phyloP scores from a whole-genome alignment of 2,329 filamentous ascomycete genomes.

The Alternaria brassicae region DNA sequence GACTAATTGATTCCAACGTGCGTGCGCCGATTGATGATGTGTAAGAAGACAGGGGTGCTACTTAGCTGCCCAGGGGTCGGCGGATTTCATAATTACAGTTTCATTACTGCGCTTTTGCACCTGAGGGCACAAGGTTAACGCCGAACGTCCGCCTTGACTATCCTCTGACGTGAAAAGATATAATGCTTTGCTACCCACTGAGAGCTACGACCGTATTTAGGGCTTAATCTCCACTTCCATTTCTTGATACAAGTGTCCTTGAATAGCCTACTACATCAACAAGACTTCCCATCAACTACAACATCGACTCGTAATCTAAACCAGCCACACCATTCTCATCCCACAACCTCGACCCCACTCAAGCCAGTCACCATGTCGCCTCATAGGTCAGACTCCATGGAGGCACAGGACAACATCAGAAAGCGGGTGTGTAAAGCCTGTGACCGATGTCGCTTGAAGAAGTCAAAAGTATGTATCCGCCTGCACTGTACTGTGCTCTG shows the following conservation, averaged over 20 bases:
- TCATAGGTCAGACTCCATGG: constrained; percentile 49
- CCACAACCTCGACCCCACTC: neutral
- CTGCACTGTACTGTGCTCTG: neutral
- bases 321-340: neutral
- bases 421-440: constrained; percentile 73
- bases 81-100: constrained; percentile 41
- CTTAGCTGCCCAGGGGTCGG: constrained; percentile 34
- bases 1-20: constrained; percentile 46
- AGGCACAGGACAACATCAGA: constrained; percentile 57
- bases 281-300: constrained; percentile 11
- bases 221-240: constrained; percentile 33
- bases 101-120: constrained; percentile 35
- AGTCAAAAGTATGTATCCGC: constrained; percentile 64
- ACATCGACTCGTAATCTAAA: constrained; percentile 5
- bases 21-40: constrained; percentile 44
- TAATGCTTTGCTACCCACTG: constrained; percentile 48
- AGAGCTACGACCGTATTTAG: constrained; percentile 39
- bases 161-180: constrained; percentile 50
- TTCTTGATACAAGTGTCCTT: constrained; percentile 10
- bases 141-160: constrained; percentile 49
- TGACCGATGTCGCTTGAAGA: constrained; percentile 70
- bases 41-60: constrained; percentile 36
- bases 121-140: constrained; percentile 33
- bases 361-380: constrained; percentile 38
- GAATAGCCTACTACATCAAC: constrained; percentile 6